Conservation (phyloP, 108 stramenopile genomes). For the Stephanodiscus minutulus region DNA sequence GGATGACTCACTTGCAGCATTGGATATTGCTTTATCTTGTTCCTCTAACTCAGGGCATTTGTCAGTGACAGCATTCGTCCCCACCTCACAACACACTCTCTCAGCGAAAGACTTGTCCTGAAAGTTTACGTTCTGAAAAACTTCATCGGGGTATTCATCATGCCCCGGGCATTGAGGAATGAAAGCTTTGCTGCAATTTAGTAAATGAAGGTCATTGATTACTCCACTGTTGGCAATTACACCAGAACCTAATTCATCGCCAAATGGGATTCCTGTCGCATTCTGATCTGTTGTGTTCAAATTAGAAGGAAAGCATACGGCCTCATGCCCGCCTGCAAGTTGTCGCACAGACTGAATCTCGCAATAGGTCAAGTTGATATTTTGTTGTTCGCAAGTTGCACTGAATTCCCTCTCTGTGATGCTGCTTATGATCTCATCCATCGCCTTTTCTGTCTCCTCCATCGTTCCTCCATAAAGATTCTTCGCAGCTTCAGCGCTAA, state of each 20-base stretch:
- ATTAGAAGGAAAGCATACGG: slow-evolving; percentile 19
- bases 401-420: slow-evolving; percentile 14
- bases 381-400: slow-evolving; percentile 27
- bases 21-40: slow-evolving; percentile 2
- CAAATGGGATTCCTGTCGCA: slow-evolving; percentile 6
- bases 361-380: slow-evolving; percentile 35
- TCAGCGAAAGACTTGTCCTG: slow-evolving; percentile 24
- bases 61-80: slow-evolving; percentile 22
- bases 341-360: slow-evolving; percentile 38
- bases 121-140: slow-evolving; percentile 33
- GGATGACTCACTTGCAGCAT: slow-evolving; percentile 21
- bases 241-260: neutral
- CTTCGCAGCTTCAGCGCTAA: slow-evolving; percentile 28
- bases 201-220: neutral
- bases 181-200: slow-evolving; percentile 47
- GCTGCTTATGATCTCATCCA: slow-evolving; percentile 31
- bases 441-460: slow-evolving; percentile 24
- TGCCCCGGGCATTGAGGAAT: slow-evolving; percentile 27
- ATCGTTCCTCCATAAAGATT: slow-evolving; percentile 19
- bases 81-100: slow-evolving; percentile 47
- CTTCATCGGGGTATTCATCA: slow-evolving; percentile 41
- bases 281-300: slow-evolving; percentile 7
- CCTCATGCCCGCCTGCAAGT: slow-evolving; percentile 26
- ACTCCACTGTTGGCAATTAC: neutral
- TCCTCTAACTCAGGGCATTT: slow-evolving; percentile 38